phyloP scores from a whole-genome alignment of 495 filamentous ascomycete species.

The Penicillium psychrofluorescens region DNA sequence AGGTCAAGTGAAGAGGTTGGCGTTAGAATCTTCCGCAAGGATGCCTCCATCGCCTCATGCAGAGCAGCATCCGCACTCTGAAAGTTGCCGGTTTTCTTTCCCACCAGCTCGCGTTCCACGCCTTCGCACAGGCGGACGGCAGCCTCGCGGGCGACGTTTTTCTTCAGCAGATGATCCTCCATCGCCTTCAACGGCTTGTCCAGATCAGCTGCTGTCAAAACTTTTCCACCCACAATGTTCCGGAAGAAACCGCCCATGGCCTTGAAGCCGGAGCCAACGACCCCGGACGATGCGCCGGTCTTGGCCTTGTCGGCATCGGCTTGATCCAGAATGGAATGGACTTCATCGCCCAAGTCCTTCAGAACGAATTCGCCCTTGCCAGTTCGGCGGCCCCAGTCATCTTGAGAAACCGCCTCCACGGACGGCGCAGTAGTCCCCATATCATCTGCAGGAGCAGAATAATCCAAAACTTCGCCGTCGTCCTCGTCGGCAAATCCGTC shows the following conservation, averaged over 20 bases:
- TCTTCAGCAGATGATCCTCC: slow-evolving; percentile 90
- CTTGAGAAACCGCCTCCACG: slow-evolving; percentile 67
- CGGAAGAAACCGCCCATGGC: slow-evolving; percentile 82
- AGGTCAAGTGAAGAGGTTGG: slow-evolving; percentile 92
- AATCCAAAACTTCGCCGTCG: slow-evolving; percentile 75
- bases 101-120: slow-evolving; percentile 80
- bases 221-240: slow-evolving; percentile 91
- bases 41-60: slow-evolving; percentile 77
- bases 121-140: slow-evolving; percentile 86
- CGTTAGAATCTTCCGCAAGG: slow-evolving; percentile 88
- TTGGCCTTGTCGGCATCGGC: slow-evolving; percentile 58
- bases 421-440: slow-evolving; percentile 43
- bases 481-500: slow-evolving; percentile 84
- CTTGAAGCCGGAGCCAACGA: slow-evolving; percentile 71
- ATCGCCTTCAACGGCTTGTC: slow-evolving; percentile 89
- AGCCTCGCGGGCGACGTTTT: slow-evolving; percentile 94
- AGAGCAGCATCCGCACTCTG: slow-evolving; percentile 84
- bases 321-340: slow-evolving; percentile 76
- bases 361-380: slow-evolving; percentile 88
- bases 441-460: slow-evolving; percentile 60
- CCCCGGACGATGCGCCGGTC: slow-evolving; percentile 41
- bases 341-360: slow-evolving; percentile 87
- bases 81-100: slow-evolving; percentile 87
- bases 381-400: slow-evolving; percentile 76
- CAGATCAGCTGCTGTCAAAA: slow-evolving; percentile 76